Base-by-base conservation (phyloP, 805 yeast species). In the Kluyveromyces siamensis region DNA sequence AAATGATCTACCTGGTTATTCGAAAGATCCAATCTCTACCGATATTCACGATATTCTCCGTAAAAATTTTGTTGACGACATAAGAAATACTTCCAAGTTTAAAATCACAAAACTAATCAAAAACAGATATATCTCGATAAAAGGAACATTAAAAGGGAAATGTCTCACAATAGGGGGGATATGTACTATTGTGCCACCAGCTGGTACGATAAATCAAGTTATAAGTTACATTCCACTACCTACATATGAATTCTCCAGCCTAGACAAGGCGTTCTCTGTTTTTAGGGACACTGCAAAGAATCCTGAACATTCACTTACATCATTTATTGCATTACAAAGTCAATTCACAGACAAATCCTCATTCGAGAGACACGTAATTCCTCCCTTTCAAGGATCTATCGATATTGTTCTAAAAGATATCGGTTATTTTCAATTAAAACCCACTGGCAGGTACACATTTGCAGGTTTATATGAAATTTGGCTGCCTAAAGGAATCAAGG, bases 381-480 rank as follows among this genome's bases (percentile, higher is more conserved):
- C 93, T 0, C 86, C 87, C n/a, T 84, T 84, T 55, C 69, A 65
- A 50, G 91, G 91, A 0, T 60, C 76, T 5, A 66, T 85, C 9
- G 95, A 85, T 56, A 56, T 85, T 27, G 83, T 85, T 2, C 55
- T 85, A 9, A 78, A 77, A 46, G 80, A 80, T 51, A 60, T 81
- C n/a, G 93, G 93, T 0, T 81, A 74, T 55, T 52, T 84, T 2
- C 75, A 79, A 37, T 61, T 85, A 14, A 73, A 72, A 6, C 83
- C 89, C 2, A 81, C 86, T 0, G 84, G 87, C 11, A 57, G 52
- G 10, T 69, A 66, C 45, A 30, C 45, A 6, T 67, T 51, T 30
- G 59, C 54, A 19, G 72, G 70, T 0, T 49, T 72, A 5, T 72
- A 70, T 50, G 78, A 76, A 59, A 62, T 77, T 0, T 76, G 74